Evolutionary conservation across 305 asterid genomes (phyloP).

Genomic region (Petunia hybrid): DNA sequence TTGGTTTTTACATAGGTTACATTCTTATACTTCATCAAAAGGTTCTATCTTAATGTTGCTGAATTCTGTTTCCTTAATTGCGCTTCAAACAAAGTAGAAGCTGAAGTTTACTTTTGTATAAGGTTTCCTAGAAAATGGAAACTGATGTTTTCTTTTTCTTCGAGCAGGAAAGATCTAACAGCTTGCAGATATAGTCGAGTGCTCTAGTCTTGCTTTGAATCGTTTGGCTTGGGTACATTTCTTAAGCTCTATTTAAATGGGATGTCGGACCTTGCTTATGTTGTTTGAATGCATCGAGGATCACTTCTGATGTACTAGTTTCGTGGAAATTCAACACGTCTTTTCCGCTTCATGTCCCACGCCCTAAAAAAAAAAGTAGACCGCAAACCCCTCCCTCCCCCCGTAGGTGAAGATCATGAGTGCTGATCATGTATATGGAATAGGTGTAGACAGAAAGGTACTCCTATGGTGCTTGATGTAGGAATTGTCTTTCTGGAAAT

Average conservation of each 20-base stretch:
- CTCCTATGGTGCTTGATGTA: slow-evolving; percentile 5
- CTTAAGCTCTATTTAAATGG: background rate
- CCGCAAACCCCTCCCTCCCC: background rate
- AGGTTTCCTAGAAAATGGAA: background rate
- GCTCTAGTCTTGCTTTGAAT: slow-evolving; percentile 18
- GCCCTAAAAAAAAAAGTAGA: background rate
- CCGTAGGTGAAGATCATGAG: background rate
- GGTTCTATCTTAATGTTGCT: background rate
- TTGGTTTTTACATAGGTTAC: slow-evolving; percentile 3
- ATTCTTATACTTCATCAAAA: background rate
- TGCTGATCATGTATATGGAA: slow-evolving; percentile 14
- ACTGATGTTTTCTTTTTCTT: slow-evolving; percentile 5
- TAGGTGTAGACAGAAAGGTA: slow-evolving; percentile 23
- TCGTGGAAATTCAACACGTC: background rate
- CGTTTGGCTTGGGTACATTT: background rate
- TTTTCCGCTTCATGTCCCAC: background rate
- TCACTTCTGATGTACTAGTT: slow-evolving; percentile 6
- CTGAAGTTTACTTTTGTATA: slow-evolving; percentile 2
- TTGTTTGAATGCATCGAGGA: background rate
- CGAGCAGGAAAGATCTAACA: slow-evolving; percentile 23
- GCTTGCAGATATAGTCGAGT: slow-evolving; percentile 12
- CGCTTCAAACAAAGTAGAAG: slow-evolving; percentile 6
- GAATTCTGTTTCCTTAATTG: background rate
- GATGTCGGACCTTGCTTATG: slow-evolving; percentile 3
- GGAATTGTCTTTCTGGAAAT: background rate